Evolutionary conservation across 208 protist genomes (phyloP), one percentile per base, ranked within the genome.

Genomic region (Borovskyia barvae): DNA sequence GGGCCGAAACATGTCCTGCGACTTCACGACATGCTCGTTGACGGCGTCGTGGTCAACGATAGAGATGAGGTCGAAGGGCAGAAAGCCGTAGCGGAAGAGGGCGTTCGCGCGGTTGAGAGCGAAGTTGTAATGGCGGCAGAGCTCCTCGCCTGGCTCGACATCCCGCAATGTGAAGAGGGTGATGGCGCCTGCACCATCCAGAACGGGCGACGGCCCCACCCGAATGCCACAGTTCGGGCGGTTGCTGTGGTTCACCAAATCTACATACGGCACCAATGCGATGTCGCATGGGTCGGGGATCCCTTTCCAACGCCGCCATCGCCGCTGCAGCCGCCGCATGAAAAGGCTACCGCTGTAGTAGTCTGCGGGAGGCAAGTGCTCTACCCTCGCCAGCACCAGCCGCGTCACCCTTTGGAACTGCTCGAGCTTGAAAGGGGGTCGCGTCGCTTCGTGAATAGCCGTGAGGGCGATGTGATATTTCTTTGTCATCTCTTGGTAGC

Each of bases 51-150:
- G 75, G 35, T 95, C 86, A 14, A 91, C 82, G n/a, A 95, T 81
- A 15, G 86, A 85, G 56, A 95, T 93, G 35, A 95, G 66, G 39
- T 95, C 90, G 47, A 95, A 95, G 7, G 90, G 90, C 24, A 95
- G 66, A 50, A 95, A 95, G 26, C 90, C 90, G 69, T 95, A 95
- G 43, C 90, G 85, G 52, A 95, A 95, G 28, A 93, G 79, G 20
- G 90, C 85, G 36, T 72, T 82, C 12, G 82, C 73, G 4, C 90
- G 75, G 39, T 71, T 85, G 26, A 95, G 67, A 30, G 83, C 83
- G 59, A 95, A 93, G 75, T 95, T 95, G 75, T 95, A 95, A 67
- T 95, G 90, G n/a, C 90, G 73, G 57, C 90, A 95, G 15, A 95
- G 62, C 75, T 93, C 90, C 33, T 91, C 76, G 3, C 90, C 90